Evolutionary conservation across 2,329 filamentous ascomycete genomes (phyloP).

Genomic region (Microascus cirrosus): DNA sequence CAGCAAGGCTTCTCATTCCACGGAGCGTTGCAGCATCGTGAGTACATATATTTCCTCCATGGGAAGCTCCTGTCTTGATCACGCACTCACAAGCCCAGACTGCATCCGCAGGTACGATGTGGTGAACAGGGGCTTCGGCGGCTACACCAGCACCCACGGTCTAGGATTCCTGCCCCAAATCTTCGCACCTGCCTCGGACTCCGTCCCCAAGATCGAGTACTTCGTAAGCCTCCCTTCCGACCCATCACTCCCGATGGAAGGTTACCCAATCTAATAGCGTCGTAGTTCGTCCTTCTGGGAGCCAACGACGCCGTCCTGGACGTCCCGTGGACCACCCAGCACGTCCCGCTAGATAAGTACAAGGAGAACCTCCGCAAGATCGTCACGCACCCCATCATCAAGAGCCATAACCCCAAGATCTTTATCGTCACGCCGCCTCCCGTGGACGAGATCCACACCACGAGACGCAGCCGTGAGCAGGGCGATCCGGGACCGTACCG

Average conservation of each 20-base stretch:
- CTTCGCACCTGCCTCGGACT: constrained; percentile 52
- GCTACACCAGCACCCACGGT: constrained; percentile 73
- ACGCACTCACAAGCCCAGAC: constrained; percentile 29
- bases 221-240: constrained; percentile 36
- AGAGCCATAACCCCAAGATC: constrained; percentile 59
- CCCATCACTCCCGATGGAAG: neutral
- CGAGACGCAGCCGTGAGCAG: constrained; percentile 31
- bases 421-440: constrained; percentile 77
- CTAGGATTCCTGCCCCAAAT: constrained; percentile 58
- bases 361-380: constrained; percentile 61
- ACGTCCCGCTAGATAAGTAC: constrained; percentile 62
- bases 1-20: constrained; percentile 63
- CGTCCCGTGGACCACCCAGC: constrained; percentile 52
- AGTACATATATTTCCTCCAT: constrained; percentile 15
- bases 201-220: constrained; percentile 51
- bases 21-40: constrained; percentile 58
- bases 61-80: neutral
- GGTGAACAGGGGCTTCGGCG: constrained; percentile 77
- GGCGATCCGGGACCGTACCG: constrained; percentile 32
- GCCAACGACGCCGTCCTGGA: constrained; percentile 79
- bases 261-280: neutral
- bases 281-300: constrained; percentile 67
- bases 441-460: constrained; percentile 61
- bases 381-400: constrained; percentile 58
- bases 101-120: constrained; percentile 74